Base-by-base conservation (phyloP, 495 filamentous ascomycete genomes). In the Hypomontagnella submonticulosa region DNA sequence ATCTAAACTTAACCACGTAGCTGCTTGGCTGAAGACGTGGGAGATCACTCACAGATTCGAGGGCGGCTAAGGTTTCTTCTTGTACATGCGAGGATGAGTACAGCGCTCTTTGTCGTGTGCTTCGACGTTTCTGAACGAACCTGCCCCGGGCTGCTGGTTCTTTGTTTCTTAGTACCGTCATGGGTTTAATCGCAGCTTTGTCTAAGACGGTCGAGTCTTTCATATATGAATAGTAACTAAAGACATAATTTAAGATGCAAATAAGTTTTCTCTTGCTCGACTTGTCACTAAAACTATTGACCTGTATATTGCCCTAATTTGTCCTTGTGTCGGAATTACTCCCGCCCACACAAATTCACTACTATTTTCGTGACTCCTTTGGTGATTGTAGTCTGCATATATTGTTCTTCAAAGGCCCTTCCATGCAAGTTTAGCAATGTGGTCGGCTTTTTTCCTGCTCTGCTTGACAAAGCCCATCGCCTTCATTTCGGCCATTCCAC, bases 371-470 rank as follows among this genome's bases (percentile, higher is more conserved):
- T 59, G 33, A 53, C 43, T 57, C 54, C 42, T 38, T 16, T 40
- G 52, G 52, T 36, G 41, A 30, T 30, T 52, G 4, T 38, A 44
- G 33, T 36, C 47, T 54, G 54, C 32, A 44, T 27, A 11, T 8
- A 23, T 12, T 54, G 23, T 44, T 30, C 32, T 42, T 69, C 46
- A 73, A 57, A 73, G 66, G 23, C 71, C 71, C 20, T 69, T 73
- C 80, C 80, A 82, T 41, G 80, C 80, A 54, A 92, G 77, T 77
- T 97, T 98, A 13, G 91, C 88, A 64, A 97, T 76, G 77, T 97
- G 93, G 73, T 97, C 95, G 10, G 86, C 84, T 83, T 95, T 96
- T 83, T 93, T 97, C 76, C 88, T 90, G 69, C 89, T 98, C 62
- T 83, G 83, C 77, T 95, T 97, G 32, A 97, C 81, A 80, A 97